Evolutionary conservation across 1,284 basidiomycete species (phyloP).

Genomic region (Cutaneotrichosporon curvatum): DNA sequence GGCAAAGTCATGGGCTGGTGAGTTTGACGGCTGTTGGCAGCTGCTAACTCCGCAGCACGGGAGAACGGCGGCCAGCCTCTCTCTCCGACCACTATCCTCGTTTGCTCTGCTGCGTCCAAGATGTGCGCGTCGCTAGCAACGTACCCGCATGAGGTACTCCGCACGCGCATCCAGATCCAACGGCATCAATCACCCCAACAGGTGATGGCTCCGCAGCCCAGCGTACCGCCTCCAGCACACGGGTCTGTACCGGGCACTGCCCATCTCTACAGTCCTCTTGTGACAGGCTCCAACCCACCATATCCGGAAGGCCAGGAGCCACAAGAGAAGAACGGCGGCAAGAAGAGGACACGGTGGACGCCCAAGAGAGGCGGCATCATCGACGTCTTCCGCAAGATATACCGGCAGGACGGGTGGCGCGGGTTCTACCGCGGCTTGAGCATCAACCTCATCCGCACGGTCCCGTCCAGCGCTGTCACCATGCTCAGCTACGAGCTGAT

Average conservation of each 20-base stretch:
- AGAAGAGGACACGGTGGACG: conserved; percentile 8
- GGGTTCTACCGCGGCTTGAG: conserved; percentile 84
- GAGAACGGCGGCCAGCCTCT: conserved; percentile 51
- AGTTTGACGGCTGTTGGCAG: conserved; percentile 31
- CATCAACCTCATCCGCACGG: conserved; percentile 82
- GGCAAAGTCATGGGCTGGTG: conserved; percentile 73
- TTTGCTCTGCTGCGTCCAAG: conserved; percentile 81
- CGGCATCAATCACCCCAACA: not conserved
- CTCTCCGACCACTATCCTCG: conserved; percentile 62
- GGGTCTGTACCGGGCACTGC: not conserved
- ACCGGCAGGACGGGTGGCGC: conserved; percentile 72
- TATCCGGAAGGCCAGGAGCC: conserved; percentile 1
- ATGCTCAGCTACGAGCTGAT: conserved; percentile 67
- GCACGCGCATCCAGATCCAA: conserved; percentile 76
- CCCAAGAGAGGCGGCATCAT: conserved; percentile 53
- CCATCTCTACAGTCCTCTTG: conserved; percentile 22
- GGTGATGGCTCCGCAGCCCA: not conserved
- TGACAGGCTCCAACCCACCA: conserved; percentile 26
- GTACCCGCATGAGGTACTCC: conserved; percentile 92
- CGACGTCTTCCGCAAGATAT: conserved; percentile 63
- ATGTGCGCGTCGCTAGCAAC: conserved; percentile 90
- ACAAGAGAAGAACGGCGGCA: not conserved
- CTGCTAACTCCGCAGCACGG: conserved; percentile 36
- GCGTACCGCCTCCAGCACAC: not conserved
- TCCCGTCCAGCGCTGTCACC: conserved; percentile 88